Percentiles rank a stretch among this genome's conserved stretches.
phyloP scores from a whole-genome alignment of 257 asterid species.

The Cinchona pubescens region DNA sequence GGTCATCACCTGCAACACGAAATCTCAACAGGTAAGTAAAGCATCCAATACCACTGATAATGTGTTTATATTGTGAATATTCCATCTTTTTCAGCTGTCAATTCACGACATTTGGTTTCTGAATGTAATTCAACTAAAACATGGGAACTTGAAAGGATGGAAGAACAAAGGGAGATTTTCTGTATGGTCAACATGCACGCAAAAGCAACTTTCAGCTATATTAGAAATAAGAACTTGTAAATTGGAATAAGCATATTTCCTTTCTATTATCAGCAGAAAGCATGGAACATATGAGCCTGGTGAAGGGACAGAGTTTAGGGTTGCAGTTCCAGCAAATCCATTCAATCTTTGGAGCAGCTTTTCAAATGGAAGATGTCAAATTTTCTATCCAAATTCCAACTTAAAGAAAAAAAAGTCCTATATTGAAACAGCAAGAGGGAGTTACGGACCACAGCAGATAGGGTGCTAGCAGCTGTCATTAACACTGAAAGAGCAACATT shows the following conservation, averaged over 20 bases:
- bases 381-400: neutral
- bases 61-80: neutral
- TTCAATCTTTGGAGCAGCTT: neutral
- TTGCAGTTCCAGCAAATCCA: neutral
- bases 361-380: neutral
- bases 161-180: neutral
- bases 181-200: neutral
- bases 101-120: neutral
- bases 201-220: neutral
- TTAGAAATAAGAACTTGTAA: neutral
- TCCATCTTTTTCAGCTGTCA: neutral
- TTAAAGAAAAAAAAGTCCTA: neutral
- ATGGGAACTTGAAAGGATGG: neutral
- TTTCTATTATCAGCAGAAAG: neutral
- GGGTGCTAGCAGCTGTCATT: constrained; percentile 95
- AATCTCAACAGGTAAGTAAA: neutral
- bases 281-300: neutral
- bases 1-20: constrained; percentile 66
- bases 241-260: neutral
- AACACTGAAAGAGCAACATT: constrained; percentile 93
- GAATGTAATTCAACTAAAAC: neutral
- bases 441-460: constrained; percentile 80
- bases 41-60: neutral
- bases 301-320: too few relatives aligned
- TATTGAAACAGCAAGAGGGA: constrained; percentile 1